Percentiles rank a stretch among this genome's conserved stretches.
These are phyloP conservation scores for Claviceps sp. DNA, from an alignment of 2,329 filamentous ascomycete genomes.

Conservation along the genomic window DNA sequence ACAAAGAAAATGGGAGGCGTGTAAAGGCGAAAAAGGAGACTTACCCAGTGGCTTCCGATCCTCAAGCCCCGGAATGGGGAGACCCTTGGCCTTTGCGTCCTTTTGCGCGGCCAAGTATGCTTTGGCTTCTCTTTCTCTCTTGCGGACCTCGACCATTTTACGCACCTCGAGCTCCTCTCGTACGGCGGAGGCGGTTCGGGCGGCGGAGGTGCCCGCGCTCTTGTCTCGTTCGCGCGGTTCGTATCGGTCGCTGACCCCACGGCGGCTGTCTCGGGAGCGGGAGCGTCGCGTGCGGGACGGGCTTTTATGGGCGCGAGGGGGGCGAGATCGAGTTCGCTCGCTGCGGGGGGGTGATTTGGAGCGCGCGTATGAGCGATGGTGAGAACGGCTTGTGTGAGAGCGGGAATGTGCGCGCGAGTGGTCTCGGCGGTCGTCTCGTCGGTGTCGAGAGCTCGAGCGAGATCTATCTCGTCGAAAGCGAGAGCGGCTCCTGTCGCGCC, in stretches of 20 bases:
- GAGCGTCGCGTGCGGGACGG: conserved; percentile 8
- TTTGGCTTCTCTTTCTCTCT: conserved; percentile 50
- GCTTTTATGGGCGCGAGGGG: conserved; percentile 7
- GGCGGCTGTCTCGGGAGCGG: conserved; percentile 12
- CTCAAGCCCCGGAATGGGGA: conserved; percentile 44
- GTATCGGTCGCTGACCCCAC: conserved; percentile 9
- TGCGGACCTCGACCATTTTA: conserved; percentile 48
- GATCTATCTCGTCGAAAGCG: conserved; percentile 24
- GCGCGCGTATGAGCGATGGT: conserved; percentile 18
- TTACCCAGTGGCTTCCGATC: conserved; percentile 25
- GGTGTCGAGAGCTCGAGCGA: conserved; percentile 26
- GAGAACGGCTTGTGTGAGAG: conserved; percentile 19
- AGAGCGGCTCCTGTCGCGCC: conserved; percentile 24
- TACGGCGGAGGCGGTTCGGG: conserved; percentile 25
- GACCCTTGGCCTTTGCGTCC: conserved; percentile 44
- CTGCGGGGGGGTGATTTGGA: conserved; percentile 20
- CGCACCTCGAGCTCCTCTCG: conserved; percentile 40
- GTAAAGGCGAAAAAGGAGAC: background rate
- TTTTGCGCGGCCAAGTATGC: conserved; percentile 49
- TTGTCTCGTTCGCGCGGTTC: conserved; percentile 10
- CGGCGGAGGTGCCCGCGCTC: conserved; percentile 24
- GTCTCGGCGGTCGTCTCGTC: conserved; percentile 18
- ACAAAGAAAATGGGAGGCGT: no score
- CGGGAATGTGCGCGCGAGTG: conserved; percentile 6
- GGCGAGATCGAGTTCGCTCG: conserved; percentile 14